Evolutionary conservation across 345 rosid genomes (phyloP), one percentile per base, ranked within the genome.

Genomic region (Lepidium aucheri): DNA sequence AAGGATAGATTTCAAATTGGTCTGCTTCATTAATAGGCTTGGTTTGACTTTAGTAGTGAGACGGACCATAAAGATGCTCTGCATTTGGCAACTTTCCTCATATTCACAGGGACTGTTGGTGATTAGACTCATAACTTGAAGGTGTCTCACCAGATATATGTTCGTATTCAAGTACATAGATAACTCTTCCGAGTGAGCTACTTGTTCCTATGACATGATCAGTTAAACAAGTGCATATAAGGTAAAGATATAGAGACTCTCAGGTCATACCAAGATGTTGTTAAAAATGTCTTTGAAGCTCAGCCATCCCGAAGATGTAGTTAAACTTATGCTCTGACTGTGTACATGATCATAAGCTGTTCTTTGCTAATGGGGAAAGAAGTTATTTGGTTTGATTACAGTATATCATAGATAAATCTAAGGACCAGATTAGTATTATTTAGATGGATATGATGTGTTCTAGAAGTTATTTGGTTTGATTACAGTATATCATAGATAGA

Each of bases 101-200:
- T 58, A 68, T n/a, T 54, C 20, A 57, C 55, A 49, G 57, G 39
- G 35, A 4, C 51, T 11, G 52, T 49, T 55, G 38, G 64, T 9
- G 18, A 22, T 59, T 4, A 28, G 42, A 15, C 35, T 14, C 28
- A 11, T 13, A 30, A 3, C 3, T 71, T 24, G 36, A 36, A 17
- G 36, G 20, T 8, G 20, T 52, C 39, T 52, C 39, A 30, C 20
- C 45, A 69, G 47, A 62, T 77, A 78, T 53, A 59, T 54, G 60
- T 82, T 73, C 53, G 60, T 81, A 26, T 73, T 63, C 14, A 88
- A 71, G 72, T 88, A 90, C 47, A 73, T 84, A 6, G 74, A 73
- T 51, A 86, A 54, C 70, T 82, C 84, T 76, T 82, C 89, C 85
- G 86, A 3, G 87, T 53, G 86, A 69, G 93, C 91, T 68, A 88